Evolutionary conservation across 805 yeast species (phyloP), one percentile per base, ranked within the genome.

Genomic region (Candida silvicultrix): DNA sequence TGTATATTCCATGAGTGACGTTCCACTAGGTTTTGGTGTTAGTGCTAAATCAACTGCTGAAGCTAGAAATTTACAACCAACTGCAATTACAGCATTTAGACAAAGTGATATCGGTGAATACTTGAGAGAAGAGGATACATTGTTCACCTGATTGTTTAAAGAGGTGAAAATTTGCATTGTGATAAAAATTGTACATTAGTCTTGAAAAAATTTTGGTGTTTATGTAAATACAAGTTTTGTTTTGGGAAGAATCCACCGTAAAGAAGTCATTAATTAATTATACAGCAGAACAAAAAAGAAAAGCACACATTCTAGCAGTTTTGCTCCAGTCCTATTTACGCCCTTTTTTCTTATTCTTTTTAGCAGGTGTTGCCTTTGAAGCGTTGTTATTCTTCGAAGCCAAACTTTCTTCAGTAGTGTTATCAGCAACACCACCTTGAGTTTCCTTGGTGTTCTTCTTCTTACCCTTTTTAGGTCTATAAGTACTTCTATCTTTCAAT

Each of bases 101-200:
- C 99, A 94, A 65, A 87, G 95, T 54, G 99, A 94, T 71, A 88
- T 94, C 54, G 99, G 99, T 52, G 99, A 94, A 68, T 94, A 89
- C 62, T 75, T 94, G 62, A 89, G 99, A 77, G 98, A 94, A 60
- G 99, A 94, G 73, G 98, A 94, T 67, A 89, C 97, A 37, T 70
- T 92, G 55, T 92, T 92, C 62, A 87, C 97, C 22, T 89, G 71
- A 20, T 9, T 4, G n/a, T n/a, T n/a, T n/a, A n/a, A n/a, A n/a
- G n/a, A n/a, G n/a, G n/a, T n/a, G 25, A 23, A 6, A 6, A 23
- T 23, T 23, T 23, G 5, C 25, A 23, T 23, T 23, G 5, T 23
- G 25, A 9, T 9, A 23, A 23, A 6, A 39, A 11, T 18, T 39
- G 35, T 25, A 39, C 41, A 39, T 39, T 39, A 39, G 41, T 10